phyloP scores from a whole-genome alignment of 371 early-diverging fungal genomes.

The Saksenaea vasiformis region DNA sequence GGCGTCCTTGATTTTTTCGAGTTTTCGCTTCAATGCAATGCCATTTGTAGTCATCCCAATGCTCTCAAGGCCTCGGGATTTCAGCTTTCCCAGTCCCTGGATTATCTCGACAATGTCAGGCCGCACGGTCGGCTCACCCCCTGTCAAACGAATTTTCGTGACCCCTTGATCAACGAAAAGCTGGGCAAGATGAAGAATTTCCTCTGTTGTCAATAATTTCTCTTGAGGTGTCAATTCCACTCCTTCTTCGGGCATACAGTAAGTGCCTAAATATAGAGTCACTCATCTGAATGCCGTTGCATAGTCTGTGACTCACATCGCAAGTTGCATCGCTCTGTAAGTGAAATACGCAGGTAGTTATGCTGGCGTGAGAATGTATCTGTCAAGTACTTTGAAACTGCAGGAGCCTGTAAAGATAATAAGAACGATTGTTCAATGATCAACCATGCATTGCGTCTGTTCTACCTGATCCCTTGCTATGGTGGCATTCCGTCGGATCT shows the following conservation, averaged over 20 bases:
- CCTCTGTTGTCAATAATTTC: slow-evolving; percentile 73
- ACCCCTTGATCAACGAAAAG: slow-evolving; percentile 89
- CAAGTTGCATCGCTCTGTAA: slow-evolving; percentile 93
- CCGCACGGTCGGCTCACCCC: slow-evolving; percentile 96
- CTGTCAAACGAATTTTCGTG: slow-evolving; percentile 91
- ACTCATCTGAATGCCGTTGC: background rate
- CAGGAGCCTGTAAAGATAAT: background rate
- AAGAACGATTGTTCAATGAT: background rate
- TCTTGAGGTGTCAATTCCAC: slow-evolving; percentile 73
- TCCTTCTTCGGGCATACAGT: slow-evolving; percentile 97
- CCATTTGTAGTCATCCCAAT: slow-evolving; percentile 96
- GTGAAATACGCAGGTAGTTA: slow-evolving; percentile 88
- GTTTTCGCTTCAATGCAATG: slow-evolving; percentile 83
- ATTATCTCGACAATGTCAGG: slow-evolving; percentile 86
- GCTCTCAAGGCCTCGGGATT: slow-evolving; percentile 69
- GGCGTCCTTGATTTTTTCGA: slow-evolving; percentile 64
- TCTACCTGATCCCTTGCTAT: background rate
- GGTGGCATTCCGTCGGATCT: background rate
- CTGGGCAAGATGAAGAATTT: slow-evolving; percentile 78
- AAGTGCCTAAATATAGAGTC: slow-evolving; percentile 63
- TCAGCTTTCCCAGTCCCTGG: slow-evolving; percentile 70
- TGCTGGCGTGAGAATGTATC: slow-evolving; percentile 88
- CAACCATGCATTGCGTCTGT: background rate
- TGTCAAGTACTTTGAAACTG: slow-evolving; percentile 9
- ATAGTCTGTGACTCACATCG: slow-evolving; percentile 66